Evolutionary conservation across 495 filamentous ascomycete genomes (phyloP).

Genomic region (Platismatia glauca): DNA sequence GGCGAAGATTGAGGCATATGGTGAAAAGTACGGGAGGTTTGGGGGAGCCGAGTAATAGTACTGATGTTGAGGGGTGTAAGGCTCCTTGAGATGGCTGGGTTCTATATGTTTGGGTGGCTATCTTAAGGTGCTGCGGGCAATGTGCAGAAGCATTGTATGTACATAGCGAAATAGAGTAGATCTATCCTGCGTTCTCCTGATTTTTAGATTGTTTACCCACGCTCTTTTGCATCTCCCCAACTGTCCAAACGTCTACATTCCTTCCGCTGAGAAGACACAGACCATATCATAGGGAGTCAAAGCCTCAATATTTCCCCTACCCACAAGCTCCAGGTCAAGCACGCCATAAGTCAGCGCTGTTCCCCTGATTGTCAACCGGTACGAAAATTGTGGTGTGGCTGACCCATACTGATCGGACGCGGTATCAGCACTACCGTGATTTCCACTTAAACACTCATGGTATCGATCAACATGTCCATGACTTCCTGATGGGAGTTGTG

Average conservation of each 20-base stretch:
- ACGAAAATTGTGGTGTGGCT: too few relatives aligned
- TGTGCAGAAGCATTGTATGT: background rate
- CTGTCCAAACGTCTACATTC: too few relatives aligned
- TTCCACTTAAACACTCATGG: too few relatives aligned
- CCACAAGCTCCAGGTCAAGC: background rate
- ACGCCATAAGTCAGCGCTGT: background rate
- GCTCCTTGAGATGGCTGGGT: too few relatives aligned
- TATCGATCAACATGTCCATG: too few relatives aligned
- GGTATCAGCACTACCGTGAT: too few relatives aligned
- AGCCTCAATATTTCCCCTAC: background rate
- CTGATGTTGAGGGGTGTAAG: background rate
- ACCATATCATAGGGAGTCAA: background rate
- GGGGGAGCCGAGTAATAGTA: slow-evolving; percentile 4
- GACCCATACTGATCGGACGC: too few relatives aligned
- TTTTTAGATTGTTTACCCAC: background rate
- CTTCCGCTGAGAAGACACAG: too few relatives aligned
- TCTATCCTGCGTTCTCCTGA: background rate
- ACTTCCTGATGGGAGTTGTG: too few relatives aligned
- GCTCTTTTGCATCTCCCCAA: background rate
- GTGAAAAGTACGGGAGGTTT: slow-evolving; percentile 25
- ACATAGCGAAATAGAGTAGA: background rate
- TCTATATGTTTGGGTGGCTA: background rate
- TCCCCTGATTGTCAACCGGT: too few relatives aligned
- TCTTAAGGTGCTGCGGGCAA: background rate
- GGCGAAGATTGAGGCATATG: slow-evolving; percentile 32